Conservation (phyloP, 179 eudicot genomes). For the Beta lomatogona region DNA sequence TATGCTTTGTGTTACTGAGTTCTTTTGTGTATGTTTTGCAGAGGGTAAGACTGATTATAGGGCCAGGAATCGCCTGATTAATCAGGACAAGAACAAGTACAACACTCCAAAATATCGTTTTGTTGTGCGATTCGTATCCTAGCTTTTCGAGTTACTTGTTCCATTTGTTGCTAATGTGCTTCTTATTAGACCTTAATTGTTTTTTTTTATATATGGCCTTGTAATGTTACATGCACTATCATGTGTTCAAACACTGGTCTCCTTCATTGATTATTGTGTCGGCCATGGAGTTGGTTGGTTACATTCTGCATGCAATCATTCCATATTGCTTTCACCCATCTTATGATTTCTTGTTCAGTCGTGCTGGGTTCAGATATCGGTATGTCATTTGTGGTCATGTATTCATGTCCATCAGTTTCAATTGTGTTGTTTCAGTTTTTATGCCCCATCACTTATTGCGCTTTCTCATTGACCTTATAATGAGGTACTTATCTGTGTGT, state of each 20-base stretch:
- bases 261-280: not conserved
- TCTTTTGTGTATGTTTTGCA: constrained; percentile 7
- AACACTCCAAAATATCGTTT: constrained; percentile 50
- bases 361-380: too few species aligned
- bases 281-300: not conserved
- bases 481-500: not conserved
- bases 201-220: not conserved
- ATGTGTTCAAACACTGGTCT: not conserved
- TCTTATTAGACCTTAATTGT: not conserved
- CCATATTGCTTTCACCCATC: too few species aligned
- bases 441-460: not conserved
- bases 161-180: not conserved
- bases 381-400: too few species aligned
- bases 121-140: constrained; percentile 56
- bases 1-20: not conserved
- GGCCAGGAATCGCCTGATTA: constrained; percentile 48
- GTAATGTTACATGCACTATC: not conserved
- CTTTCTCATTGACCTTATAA: not conserved
- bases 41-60: constrained; percentile 57
- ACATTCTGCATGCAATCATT: too few species aligned
- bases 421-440: too few species aligned
- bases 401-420: too few species aligned
- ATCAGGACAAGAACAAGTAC: constrained; percentile 61
- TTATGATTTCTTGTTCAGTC: too few species aligned
- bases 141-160: not conserved